Percentiles rank a stretch among this genome's conserved stretches.
Conservation (phyloP, 306 rosid species). For the Dicorynia guianensis region DNA sequence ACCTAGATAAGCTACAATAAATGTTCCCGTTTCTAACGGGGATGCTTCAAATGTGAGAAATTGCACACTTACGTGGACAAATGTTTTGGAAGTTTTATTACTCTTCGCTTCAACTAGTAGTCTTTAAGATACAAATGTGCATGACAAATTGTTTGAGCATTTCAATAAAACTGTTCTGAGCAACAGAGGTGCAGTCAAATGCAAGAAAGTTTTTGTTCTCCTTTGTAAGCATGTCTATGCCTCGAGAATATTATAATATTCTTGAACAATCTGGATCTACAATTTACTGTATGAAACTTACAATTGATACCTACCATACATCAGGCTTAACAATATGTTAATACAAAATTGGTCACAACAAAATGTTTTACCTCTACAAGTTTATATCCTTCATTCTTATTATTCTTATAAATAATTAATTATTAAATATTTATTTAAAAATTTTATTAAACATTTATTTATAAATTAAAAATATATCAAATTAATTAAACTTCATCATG, state of each 20-base stretch:
- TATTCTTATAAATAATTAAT: too few relatives aligned
- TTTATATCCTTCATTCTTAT: not conserved
- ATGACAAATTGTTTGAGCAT: not conserved
- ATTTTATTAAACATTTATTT: too few relatives aligned
- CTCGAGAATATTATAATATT: not conserved
- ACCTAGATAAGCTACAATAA: slow-evolving; percentile 66
- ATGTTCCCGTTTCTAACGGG: slow-evolving; percentile 76
- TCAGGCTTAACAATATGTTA: slow-evolving; percentile 20
- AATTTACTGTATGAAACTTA: slow-evolving; percentile 12
- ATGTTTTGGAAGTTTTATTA: slow-evolving; percentile 35
- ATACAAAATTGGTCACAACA: slow-evolving; percentile 16
- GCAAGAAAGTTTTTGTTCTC: not conserved
- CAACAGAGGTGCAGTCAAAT: slow-evolving; percentile 11
- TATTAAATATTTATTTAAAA: too few relatives aligned
- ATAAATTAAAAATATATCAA: too few relatives aligned
- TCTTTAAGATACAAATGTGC: slow-evolving; percentile 17
- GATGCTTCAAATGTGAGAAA: slow-evolving; percentile 67
- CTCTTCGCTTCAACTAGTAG: not conserved
- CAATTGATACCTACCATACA: not conserved
- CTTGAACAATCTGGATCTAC: not conserved
- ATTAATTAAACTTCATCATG: too few relatives aligned
- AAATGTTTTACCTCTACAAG: not conserved
- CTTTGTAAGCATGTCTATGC: not conserved
- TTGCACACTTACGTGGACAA: slow-evolving; percentile 26
- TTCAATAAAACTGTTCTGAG: too few relatives aligned